Evolutionary conservation across 495 filamentous ascomycete species (phyloP), one percentile per base, ranked within the genome.

Genomic region (Aspergillus panamensis): DNA sequence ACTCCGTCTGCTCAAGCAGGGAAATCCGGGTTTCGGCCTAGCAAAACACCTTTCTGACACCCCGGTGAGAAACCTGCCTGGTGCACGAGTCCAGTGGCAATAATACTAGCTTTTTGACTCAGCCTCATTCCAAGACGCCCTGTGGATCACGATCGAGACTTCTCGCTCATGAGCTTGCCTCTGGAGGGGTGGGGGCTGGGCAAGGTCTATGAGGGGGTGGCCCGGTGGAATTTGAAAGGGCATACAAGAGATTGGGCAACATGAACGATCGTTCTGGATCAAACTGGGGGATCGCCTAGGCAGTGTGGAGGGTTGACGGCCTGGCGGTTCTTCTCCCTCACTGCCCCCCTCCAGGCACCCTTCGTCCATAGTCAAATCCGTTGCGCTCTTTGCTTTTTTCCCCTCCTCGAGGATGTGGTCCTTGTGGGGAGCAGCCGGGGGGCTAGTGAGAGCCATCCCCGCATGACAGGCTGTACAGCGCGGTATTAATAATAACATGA

Each of bases 321-420:
- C 25, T 25, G 25, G 25, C 25, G 25, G 25, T 25, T 25, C 16
- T 45, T 45, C 9, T 7, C 42, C 42, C 19, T 20, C 16, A 10
- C 19, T 45, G 9, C 42, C 42, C 9, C 16, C 7, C 42, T 21
- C 17, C 6, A 45, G 19, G 14, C 4, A n/a, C 10, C 43, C 44
- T 56, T 56, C 40, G 9, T 45, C 6, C n/a, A n/a, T n/a, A n/a
- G n/a, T n/a, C n/a, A n/a, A n/a, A n/a, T n/a, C n/a, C n/a, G n/a
- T n/a, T n/a, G n/a, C n/a, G n/a, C n/a, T n/a, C n/a, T n/a, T 56
- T 53, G 51, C 56, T 59, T 59, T 59, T 59, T 55, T 59, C 40
- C 42, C 39, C 13, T 40, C 57, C 42, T 47, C 42, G 48, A 50
- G 16, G 43, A 55, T 48, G 19, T 17, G 39, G 30, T 43, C 44